Evolutionary conservation across 192 early-diverging fungal genomes (phyloP), one percentile per base, ranked within the genome.

Genomic region (Linderina pennispora): DNA sequence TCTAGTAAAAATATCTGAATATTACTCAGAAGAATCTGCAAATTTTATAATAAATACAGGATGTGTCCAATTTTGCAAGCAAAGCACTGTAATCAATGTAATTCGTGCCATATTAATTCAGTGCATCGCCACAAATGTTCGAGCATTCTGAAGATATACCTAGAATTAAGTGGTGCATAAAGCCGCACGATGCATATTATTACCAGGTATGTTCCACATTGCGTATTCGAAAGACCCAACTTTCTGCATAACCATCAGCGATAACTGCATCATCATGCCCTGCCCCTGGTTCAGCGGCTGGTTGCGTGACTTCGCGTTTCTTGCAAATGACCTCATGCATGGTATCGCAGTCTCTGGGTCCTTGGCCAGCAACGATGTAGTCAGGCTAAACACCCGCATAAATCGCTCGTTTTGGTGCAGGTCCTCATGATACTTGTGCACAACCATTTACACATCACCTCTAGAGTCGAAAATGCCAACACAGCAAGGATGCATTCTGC

Each of bases 311-410:
- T n/a, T 89, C 82, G 25, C 95, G 78, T 72, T 89, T 93, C 38
- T 90, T 88, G 9, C 83, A 60, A 57, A 98, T 89, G 23, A 95
- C 65, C 2, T 81, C 75, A 59, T 91, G 87, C 5, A 98, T 61
- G 5, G 89, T 94, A 50, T 97, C 90, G 36, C 83, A 88, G 93
- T 95, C 45, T 94, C 89, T 0, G 86, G 55, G 56, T 97, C 90
- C 4, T 67, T 70, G 4, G 68, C 71, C 0, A 98, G 77, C 18
- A 97, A 54, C 3, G 91, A 93, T 62, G 97, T 98, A 31, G 97
- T 89, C 19, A 98, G 80, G 14, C 90, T 92, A 78, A 98, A 98
- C 24, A 97, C 55, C 65, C 97, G 95, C 94, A 98, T 98, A 10
- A 92, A 92, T 40, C 95, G 84, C 70, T 98, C 95, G 50, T 98